Conservation (phyloP, 2,329 filamentous ascomycete species). For the Claviceps sp. region DNA sequence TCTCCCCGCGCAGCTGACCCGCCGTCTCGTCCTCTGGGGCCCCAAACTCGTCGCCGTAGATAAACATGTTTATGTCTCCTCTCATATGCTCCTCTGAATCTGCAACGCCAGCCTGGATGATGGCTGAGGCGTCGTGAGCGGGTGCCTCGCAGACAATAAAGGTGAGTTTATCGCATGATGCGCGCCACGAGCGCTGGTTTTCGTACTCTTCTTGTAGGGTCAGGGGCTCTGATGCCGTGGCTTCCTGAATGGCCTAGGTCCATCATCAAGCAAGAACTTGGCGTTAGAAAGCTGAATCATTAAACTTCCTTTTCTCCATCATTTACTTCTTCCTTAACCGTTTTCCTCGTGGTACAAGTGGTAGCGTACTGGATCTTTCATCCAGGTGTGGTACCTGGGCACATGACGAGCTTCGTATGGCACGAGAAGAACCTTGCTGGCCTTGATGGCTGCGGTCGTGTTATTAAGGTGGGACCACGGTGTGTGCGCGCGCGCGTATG, state of each 20-base stretch:
- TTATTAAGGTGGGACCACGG: neutral
- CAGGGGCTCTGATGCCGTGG: slow-evolving; percentile 79
- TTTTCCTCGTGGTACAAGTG: neutral
- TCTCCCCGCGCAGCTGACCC: slow-evolving; percentile 47
- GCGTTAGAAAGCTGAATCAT: neutral
- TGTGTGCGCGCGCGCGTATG: too few species aligned
- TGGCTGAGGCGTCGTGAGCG: neutral
- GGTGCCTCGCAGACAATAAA: slow-evolving; percentile 67
- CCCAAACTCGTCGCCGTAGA: slow-evolving; percentile 28
- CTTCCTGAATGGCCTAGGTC: slow-evolving; percentile 56
- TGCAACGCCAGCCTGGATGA: slow-evolving; percentile 22
- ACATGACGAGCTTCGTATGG: slow-evolving; percentile 79
- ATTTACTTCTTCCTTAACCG: neutral
- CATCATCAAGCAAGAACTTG: too few species aligned
- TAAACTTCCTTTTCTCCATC: slow-evolving; percentile 8
- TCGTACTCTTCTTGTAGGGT: slow-evolving; percentile 70
- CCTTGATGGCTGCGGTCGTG: slow-evolving; percentile 45
- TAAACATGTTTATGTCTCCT: slow-evolving; percentile 71
- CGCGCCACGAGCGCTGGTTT: slow-evolving; percentile 82
- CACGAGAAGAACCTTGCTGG: slow-evolving; percentile 57
- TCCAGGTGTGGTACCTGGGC: slow-evolving; percentile 74
- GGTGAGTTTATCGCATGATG: slow-evolving; percentile 73
- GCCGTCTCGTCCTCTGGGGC: slow-evolving; percentile 2
- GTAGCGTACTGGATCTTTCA: slow-evolving; percentile 56
- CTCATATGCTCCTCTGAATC: slow-evolving; percentile 49